Evolutionary conservation across 163 green algal genomes (phyloP), one percentile per base, ranked within the genome.

Genomic region (Chloromonas sp.): DNA sequence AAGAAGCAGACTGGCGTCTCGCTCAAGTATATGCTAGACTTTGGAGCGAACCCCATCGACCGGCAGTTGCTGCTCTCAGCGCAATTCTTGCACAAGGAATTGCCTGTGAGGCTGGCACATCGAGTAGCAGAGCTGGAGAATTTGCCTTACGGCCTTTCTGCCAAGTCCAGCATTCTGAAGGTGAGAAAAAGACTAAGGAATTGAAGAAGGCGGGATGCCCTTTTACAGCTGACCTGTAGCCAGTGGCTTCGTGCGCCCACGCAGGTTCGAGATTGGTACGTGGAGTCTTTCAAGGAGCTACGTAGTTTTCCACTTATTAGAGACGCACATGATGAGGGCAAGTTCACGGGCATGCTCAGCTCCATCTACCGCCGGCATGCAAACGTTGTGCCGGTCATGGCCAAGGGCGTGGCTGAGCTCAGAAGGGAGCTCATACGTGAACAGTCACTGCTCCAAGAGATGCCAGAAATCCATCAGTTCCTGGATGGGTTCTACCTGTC

Each of bases 371-470:
- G 86, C 1, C 86, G 88, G 66, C 96, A 98, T 91, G 91, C 90
- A 13, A 98, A 99, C 87, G 97, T 99, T 61, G 98, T 99, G 87
- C 97, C 97, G 0, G 94, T 98, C 1, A 97, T 98, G 91, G 96
- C 58, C 15, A 60, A 83, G 60, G 87, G 87, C 70, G 85, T 88
- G 1, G 70, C 82, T 59, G 84, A 90, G 82, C 81, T 89, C 62
- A 74, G 82, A 0, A 60, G 59, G 61, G 87, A 88, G 81, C 83
- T 87, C n/a, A 87, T 57, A 5, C 61, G 60, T 61, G 76, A 85
- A 5, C 79, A 85, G 15, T 60, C 92, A 0, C 88, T 86, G 13
- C 81, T 96, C 70, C 92, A 89, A 36, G 93, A 98, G 85, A 90
- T 98, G 57, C 95, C 95, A 2, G 96, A 99, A 85, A 97, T 98